Percentiles rank a stretch among this genome's conserved stretches.
These are phyloP conservation scores for Camellia lanceoleosa DNA, from an alignment of 148 eudicot species.

Conservation along the genomic window DNA sequence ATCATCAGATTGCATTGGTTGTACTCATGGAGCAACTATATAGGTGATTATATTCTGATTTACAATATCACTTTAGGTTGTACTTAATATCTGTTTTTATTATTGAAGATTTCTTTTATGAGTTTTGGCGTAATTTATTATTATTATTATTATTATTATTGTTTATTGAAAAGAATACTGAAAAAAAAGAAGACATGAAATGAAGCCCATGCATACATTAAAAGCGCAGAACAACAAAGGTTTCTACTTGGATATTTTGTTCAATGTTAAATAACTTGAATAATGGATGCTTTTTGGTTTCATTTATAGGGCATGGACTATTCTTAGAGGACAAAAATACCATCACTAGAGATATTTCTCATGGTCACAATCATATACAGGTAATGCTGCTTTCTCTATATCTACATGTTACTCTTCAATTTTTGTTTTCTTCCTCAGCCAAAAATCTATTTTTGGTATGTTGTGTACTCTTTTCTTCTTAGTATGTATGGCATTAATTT, in stretches of 20 bases:
- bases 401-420: too few relatives aligned
- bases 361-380: slow-evolving; percentile 10
- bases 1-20: slow-evolving; percentile 82
- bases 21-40: slow-evolving; percentile 87
- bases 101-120: background rate
- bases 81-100: background rate
- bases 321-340: slow-evolving; percentile 87
- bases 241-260: background rate
- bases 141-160: background rate
- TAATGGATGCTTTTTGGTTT: slow-evolving; percentile 10
- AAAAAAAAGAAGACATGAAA: background rate
- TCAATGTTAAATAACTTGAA: background rate
- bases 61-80: background rate
- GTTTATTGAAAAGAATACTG: background rate
- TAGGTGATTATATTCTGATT: slow-evolving; percentile 41
- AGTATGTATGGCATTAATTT: too few relatives aligned
- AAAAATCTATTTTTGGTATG: too few relatives aligned
- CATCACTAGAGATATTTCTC: slow-evolving; percentile 53
- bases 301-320: slow-evolving; percentile 80
- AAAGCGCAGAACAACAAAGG: too few relatives aligned
- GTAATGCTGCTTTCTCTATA: background rate
- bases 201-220: background rate
- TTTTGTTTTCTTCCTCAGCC: too few relatives aligned
- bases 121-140: background rate
- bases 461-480: too few relatives aligned